Evolutionary conservation across 2,329 filamentous ascomycete species (phyloP), one percentile per base, ranked within the genome.

Genomic region (Beauveria sp.): DNA sequence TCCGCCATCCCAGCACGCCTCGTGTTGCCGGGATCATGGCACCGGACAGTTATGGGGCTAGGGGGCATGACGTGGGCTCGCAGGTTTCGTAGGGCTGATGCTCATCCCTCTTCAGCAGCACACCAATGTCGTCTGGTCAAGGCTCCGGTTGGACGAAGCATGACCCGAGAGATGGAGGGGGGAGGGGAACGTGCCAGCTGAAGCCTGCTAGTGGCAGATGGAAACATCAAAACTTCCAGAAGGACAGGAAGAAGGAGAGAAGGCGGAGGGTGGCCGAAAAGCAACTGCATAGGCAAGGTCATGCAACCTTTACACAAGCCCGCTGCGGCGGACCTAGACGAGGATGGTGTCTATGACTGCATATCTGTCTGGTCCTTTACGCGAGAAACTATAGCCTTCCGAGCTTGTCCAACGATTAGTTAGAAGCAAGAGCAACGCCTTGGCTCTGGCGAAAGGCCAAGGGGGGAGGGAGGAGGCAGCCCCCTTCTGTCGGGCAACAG

Each of bases 21-120:
- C 59, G 59, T 61, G 59, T 61, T 61, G 59, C 59, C 52, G 34
- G 59, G 59, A 61, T 61, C 34, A 56, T 55, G 51, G 58, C 12
- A 47, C 28, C 18, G 18, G 42, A 28, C 5, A 7, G 40, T 20
- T n/a, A 42, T 20, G 51, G 40, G 30, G 58, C 38, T 10, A 40
- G 10, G 56, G 20, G 47, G n/a, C 52, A 49, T 50, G 52, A 53
- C 40, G 57, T 60, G 57, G 57, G 57, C 49, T 7, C 16, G 49
- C 49, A 40, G 12, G 58, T 50, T 34, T 56, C 52, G 52, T 61
- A 61, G 59, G 59, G 59, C 59, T 56, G 59, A 61, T 56, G 49
- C 20, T 40, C n/a, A 28, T 14, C 9, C 22, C 26, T 28, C 50
- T 40, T 12, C 8, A 10, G 16, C 16, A 24, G 14, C 24, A 18